Percentiles rank a stretch among this genome's conserved stretches.
Evolutionary conservation across 352 stramenopile genomes (phyloP).

Genomic region (Globisporangium nodosum): DNA sequence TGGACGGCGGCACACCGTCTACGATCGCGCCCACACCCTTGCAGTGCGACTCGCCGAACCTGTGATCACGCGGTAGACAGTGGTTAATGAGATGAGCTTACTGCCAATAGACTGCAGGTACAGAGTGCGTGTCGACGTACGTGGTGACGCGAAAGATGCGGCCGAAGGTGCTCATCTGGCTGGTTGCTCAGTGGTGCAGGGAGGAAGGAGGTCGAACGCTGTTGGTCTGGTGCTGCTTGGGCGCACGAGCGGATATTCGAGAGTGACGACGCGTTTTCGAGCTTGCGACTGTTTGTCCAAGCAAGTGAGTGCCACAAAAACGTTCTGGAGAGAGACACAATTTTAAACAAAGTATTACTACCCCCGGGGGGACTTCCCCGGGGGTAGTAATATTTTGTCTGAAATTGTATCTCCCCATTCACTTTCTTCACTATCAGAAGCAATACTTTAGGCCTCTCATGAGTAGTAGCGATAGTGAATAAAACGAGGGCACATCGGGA

Average conservation of each 20-base stretch:
- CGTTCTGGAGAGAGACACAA: background rate
- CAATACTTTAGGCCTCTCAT: too few species aligned
- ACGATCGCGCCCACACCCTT: conserved; percentile 96
- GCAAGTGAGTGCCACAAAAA: background rate
- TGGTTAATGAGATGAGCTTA: background rate
- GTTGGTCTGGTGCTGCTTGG: background rate
- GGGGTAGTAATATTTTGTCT: background rate
- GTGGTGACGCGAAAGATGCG: conserved; percentile 98
- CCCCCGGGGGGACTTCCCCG: background rate
- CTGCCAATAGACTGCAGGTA: background rate
- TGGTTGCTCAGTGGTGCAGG: background rate
- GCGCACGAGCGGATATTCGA: background rate
- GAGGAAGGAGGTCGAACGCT: background rate
- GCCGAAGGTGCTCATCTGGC: conserved; percentile 91
- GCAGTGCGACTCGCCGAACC: conserved; percentile 98
- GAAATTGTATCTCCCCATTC: too few species aligned
- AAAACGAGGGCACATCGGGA: too few species aligned
- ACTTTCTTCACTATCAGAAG: too few species aligned
- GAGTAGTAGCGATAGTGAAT: too few species aligned
- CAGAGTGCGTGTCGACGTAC: conserved; percentile 17
- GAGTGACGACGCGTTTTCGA: background rate
- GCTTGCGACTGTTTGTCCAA: background rate
- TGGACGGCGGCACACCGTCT: conserved; percentile 96
- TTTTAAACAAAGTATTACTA: too few species aligned
- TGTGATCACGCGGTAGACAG: conserved; percentile 4